Evolutionary conservation across 805 yeast species (phyloP), one percentile per base, ranked within the genome.

Genomic region (Candida hungchunana): DNA sequence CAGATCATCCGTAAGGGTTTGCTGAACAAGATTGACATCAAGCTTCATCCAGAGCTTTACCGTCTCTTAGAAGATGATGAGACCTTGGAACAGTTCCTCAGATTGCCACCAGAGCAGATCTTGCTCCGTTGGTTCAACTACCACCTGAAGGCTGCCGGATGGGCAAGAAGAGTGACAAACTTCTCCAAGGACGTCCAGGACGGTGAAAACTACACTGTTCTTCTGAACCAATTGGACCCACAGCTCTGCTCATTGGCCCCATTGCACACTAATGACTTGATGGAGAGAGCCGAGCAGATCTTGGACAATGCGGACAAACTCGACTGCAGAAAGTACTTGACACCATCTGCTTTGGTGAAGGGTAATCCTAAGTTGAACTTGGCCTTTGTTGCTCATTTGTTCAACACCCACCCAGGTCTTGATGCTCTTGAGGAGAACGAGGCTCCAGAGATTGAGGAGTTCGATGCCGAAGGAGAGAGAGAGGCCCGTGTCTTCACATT

Each of bases 401-500:
- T 93, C 73, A 93, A 93, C 67, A 90, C 96, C 6, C 79, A 86
- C 58, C 98, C 98, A 32, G 97, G 98, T 32, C 73, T 93, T 47
- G 97, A 89, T 42, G 97, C 97, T 40, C 75, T 90, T 46, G 94
- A 86, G 56, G 97, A 89, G 63, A 71, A 67, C 40, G 97, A 90
- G 60, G 82, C 79, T 51, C 85, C 93, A 19, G 97, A 89, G 58
- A 86, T 93, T 50, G 98, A 93, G 67, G 97, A 87, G 50, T 93
- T 93, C 55, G 98, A 93, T 59, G 98, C 98, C 18, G 98, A 93
- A 66, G 98, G 98, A 45, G 98, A 93, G 66, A 84, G 98, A 66
- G 98, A 93, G 67, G 98, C 98, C 4, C 77, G 98, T 62, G 98
- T 93, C 10, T 93, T 93, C 66, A 93, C 98, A 6, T 67, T 93